A percentile compares a stretch with the other conserved stretches of the same genome.
These are phyloP conservation scores for Bryoglossum gracile DNA, from an alignment of 495 filamentous ascomycete species.

Conservation along the genomic window DNA sequence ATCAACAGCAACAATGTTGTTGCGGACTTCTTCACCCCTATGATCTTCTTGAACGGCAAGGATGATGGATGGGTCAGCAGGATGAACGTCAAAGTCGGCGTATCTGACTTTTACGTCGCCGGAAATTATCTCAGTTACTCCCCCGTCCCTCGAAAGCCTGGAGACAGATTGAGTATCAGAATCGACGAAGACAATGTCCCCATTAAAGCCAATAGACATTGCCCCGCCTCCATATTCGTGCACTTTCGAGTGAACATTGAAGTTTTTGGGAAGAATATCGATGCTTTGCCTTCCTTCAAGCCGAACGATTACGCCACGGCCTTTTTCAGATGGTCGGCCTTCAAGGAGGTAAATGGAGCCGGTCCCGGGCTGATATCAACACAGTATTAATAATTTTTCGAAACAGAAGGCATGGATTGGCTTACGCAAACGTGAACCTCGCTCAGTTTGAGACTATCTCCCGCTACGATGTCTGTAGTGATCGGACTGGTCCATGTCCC, in stretches of 20 bases:
- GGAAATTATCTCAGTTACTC: constrained; percentile 21
- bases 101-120: constrained; percentile 29
- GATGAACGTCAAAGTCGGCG: constrained; percentile 35
- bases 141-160: constrained; percentile 27
- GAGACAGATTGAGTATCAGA: constrained; percentile 31
- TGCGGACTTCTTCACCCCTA: constrained; percentile 25
- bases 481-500: constrained; percentile 41
- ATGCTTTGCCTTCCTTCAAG: constrained; percentile 23
- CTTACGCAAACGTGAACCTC: constrained; percentile 27
- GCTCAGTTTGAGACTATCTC: constrained; percentile 22
- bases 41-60: constrained; percentile 44
- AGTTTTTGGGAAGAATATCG: constrained; percentile 36
- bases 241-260: constrained; percentile 33
- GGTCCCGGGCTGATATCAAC: constrained; percentile 15
- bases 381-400: too few relatives aligned
- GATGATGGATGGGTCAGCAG: constrained; percentile 28
- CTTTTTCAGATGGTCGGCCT: constrained; percentile 29
- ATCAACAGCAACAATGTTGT: constrained; percentile 34
- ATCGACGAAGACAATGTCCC: constrained; percentile 37
- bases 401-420: too few relatives aligned
- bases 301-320: constrained; percentile 35
- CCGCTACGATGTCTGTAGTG: constrained; percentile 32
- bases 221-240: constrained; percentile 41
- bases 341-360: constrained; percentile 38
- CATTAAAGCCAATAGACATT: constrained; percentile 28